Base-by-base conservation (phyloP, 768 basidiomycete genomes). In the Suillus americanus region DNA sequence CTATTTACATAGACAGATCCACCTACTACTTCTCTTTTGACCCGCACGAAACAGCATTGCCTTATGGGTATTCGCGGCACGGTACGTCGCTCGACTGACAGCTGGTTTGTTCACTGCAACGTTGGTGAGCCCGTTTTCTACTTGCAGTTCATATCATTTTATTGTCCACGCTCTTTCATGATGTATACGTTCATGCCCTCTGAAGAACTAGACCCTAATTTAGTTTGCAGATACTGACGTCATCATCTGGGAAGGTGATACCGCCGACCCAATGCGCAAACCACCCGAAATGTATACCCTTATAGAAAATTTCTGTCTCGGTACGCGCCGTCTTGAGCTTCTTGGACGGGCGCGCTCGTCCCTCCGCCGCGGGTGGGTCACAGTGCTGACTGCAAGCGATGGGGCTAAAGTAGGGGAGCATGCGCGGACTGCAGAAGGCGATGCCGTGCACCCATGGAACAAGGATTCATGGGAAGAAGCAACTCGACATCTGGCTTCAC, bases 51-150 rank as follows among this genome's bases (percentile, higher is more conserved):
- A 75, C 94, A 98, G 69, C 97, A 99, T 72, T 98, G 96, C 75
- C 78, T 99, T 57, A 97, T 99, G 83, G 97, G 97, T 45, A 99
- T 99, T 68, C 87, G 94, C 56, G 97, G 97, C 16, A 99, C 97
- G 2, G 97, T 99, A 14, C 87, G 97, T 28, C 85, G 97, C 37
- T 94, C 93, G 23, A 96, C 92, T 1, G 97, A 99, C 74, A 90
- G 89, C 65, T 93, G 94, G 90, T 96, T 99, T 77, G 97, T 97
- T 0, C 97, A 99, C 76, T 98, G 96, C 73, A 99, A 99, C 77
- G 91, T 99, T 68, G 94, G 93, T 92, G 74, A 60, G 92, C 67
- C 61, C 35, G 18, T 20, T 37, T 41, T n/a, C 16, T 13, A 18
- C 9, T 43, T 65, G 6, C 2, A 18, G 1, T n/a, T 23, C 9